Evolutionary conservation across 176 grass and related monocot genomes (phyloP), one percentile per base, ranked within the genome.

Genomic region (Urochloa ruziziensis): DNA sequence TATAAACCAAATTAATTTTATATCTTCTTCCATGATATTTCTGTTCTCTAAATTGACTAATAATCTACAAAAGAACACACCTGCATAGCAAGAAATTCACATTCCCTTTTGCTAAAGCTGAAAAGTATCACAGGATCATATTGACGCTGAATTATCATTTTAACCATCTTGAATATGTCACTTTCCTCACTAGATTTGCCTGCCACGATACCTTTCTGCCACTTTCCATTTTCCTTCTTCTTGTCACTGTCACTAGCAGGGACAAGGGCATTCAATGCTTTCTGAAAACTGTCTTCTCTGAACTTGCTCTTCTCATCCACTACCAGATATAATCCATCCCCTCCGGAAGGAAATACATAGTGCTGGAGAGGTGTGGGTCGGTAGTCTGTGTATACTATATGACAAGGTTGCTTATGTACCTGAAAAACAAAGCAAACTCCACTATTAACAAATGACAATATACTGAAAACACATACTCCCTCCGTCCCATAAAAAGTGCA

Each of bases 111-210:
- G 87, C 96, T 98, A 85, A 98, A 98, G 78, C 89, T 94, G 57
- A 98, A 98, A 81, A 98, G 88, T 67, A 98, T 98, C 21, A 98
- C 93, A 39, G 96, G 96, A 68, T 98, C 96, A 28, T 98, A 98
- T 59, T 98, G 96, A 48, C 96, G 90, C 69, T 98, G 96, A 81
- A 98, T 95, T 84, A 98, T 98, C 96, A 98, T 98, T 63, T 95
- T 98, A 60, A 98, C 96, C 96, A 98, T 88, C 83, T 95, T 98
- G 74, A 98, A 98, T 84, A 98, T 95, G 82, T 98, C 96, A 3
- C 89, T 98, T 29, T 98, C 90, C 65, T 95, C 96, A 2, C 80
- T 88, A 86, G 80, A 75, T 87, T 93, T 97, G 18, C 90, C 91
- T 83, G 70, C 82, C 34, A 84, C 48, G 57, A 90, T 35, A 74